phyloP scores from a whole-genome alignment of 129 eudicot species.

The Daucus carota region DH1_v3.0 NC_030382.2:54623001-54623500 shows the following conservation, averaged over 20 bases:
- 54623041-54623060: no score
- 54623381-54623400: constrained; percentile 89
- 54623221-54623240: background rate
- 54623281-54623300: constrained; percentile 65
- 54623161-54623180: background rate
- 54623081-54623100: background rate
- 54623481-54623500: constrained; percentile 75
- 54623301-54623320: constrained; percentile 80
- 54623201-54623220: background rate
- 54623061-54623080: background rate
- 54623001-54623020: no score
- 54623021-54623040: no score
- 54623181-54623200: no score
- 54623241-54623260: no score
- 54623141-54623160: background rate
- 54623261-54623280: background rate
- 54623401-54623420: constrained; percentile 83
- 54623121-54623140: background rate
- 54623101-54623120: background rate
- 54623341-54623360: constrained; percentile 91
- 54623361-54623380: constrained; percentile 53
- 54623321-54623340: constrained; percentile 98
- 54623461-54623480: constrained; percentile 61
- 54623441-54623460: constrained; percentile 45
- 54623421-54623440: constrained; percentile 68